These are phyloP conservation scores for Psidium friedrichsthalianum DNA, from an alignment of 345 rosid genomes.

Conservation along the genomic window DNA sequence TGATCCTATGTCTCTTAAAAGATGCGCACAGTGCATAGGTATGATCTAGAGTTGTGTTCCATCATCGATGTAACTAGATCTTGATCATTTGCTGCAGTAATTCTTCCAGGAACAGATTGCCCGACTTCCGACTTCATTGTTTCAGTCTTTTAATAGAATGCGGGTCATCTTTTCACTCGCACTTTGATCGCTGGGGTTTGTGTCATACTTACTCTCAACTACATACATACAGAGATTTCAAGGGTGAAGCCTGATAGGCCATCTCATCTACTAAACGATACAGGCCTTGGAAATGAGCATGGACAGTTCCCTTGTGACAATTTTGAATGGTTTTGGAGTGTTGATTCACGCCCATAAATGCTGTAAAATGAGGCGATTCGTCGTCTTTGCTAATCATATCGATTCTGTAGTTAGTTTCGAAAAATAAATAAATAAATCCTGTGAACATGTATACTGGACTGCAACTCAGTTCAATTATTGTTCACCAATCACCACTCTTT, in stretches of 20 bases:
- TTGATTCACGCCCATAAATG: not conserved
- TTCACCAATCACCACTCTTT: slow-evolving; percentile 16
- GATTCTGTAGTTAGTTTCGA: not conserved
- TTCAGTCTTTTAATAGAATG: not conserved
- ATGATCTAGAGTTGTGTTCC: not conserved
- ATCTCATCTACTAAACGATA: not conserved
- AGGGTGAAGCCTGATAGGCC: not conserved
- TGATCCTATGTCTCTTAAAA: not conserved
- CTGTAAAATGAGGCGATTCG: not conserved
- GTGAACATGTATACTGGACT: not conserved
- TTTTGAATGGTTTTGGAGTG: not conserved
- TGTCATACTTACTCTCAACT: not conserved
- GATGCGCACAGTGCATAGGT: not conserved
- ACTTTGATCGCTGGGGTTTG: not conserved
- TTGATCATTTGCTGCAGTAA: not conserved
- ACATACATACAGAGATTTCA: not conserved
- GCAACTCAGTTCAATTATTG: not conserved
- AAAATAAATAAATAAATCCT: not conserved
- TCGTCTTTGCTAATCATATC: not conserved
- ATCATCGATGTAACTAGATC: not conserved
- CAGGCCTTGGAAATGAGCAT: not conserved
- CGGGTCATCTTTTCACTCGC: not conserved
- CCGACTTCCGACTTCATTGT: not conserved
- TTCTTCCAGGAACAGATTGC: not conserved
- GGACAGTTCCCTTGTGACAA: not conserved